phyloP scores from a whole-genome alignment of 257 asterid species.

The Misopates orontium region DNA sequence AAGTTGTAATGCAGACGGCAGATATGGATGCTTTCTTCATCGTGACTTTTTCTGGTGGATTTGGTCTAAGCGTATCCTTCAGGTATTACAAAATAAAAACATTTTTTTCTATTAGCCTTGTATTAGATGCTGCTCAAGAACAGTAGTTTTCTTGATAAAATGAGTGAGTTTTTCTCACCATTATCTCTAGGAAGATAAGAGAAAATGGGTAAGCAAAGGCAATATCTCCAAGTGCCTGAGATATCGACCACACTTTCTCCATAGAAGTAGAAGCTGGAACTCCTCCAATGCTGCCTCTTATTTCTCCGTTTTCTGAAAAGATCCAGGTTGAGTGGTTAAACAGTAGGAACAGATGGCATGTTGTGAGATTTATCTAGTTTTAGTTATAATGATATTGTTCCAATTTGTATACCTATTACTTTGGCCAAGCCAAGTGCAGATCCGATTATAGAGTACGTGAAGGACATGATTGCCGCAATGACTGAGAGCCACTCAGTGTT shows the following conservation, averaged over 20 bases:
- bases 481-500: slow-evolving; percentile 77
- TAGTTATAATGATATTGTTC: too few relatives aligned
- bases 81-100: not conserved
- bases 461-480: slow-evolving; percentile 78
- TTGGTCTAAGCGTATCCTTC: slow-evolving; percentile 68
- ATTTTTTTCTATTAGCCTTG: not conserved
- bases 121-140: not conserved
- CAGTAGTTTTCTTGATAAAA: not conserved
- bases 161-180: not conserved
- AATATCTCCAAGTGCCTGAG: slow-evolving; percentile 74
- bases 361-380: not conserved
- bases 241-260: slow-evolving; percentile 56
- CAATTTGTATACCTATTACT: slow-evolving; percentile 50
- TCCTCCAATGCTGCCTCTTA: slow-evolving; percentile 61
- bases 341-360: not conserved
- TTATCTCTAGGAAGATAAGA: slow-evolving; percentile 50
- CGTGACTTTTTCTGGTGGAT: slow-evolving; percentile 62
- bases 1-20: slow-evolving; percentile 45
- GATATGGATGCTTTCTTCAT: slow-evolving; percentile 61
- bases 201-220: slow-evolving; percentile 79
- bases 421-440: slow-evolving; percentile 69
- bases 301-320: slow-evolving; percentile 56
- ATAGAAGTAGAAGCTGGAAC: slow-evolving; percentile 41
- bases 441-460: slow-evolving; percentile 64
- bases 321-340: not conserved